Evolutionary conservation across 306 rosid species (phyloP).

Genomic region (Vigna angularis): DNA sequence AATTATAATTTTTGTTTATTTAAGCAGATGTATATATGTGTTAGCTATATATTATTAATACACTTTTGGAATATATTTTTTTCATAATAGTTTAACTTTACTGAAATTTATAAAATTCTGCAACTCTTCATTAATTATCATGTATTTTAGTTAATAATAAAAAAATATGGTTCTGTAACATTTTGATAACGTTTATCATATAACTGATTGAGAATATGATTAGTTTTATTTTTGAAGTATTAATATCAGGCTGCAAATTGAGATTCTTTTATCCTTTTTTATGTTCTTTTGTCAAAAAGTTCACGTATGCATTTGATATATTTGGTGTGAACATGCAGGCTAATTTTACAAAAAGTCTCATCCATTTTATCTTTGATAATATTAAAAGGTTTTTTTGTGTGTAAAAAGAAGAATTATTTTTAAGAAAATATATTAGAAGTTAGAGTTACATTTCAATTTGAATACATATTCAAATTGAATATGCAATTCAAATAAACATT

Average conservation of each 20-base stretch:
- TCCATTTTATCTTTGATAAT: conserved; percentile 24
- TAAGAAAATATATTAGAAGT: background rate
- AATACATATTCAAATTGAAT: background rate
- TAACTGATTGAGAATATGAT: background rate
- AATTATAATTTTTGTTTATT: background rate
- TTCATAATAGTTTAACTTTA: background rate
- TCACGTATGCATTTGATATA: background rate
- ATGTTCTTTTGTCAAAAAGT: too few relatives aligned
- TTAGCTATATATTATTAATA: background rate
- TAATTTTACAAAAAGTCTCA: conserved; percentile 11
- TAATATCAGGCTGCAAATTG: background rate
- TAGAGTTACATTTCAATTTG: background rate
- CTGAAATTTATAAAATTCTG: background rate
- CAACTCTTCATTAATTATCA: background rate
- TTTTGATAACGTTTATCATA: background rate
- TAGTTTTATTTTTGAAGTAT: conserved; percentile 19
- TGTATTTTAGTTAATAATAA: background rate
- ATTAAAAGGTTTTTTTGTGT: background rate
- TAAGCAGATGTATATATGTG: background rate
- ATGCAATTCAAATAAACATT: too few relatives aligned
- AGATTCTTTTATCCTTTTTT: background rate
- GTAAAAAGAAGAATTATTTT: too few relatives aligned
- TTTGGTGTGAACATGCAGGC: background rate
- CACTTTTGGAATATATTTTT: background rate
- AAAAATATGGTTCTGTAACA: background rate